Evolutionary conservation across 2,329 filamentous ascomycete genomes (phyloP).

Genomic region (Aspergillus thermomutatus): DNA sequence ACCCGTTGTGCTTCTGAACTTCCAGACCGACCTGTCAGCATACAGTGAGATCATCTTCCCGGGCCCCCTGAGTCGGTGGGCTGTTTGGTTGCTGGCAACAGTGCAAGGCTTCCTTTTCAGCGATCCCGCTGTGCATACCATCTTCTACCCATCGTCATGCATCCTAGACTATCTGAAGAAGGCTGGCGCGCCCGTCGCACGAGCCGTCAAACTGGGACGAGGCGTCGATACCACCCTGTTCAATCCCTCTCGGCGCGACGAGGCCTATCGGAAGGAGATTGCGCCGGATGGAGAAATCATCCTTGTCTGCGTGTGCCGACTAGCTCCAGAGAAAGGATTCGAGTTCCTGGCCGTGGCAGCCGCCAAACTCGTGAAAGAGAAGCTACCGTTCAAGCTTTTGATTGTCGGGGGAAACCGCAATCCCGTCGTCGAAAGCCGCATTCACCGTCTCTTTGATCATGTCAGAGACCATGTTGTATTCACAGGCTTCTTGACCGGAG

Average conservation of each 20-base stretch:
- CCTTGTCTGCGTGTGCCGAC: constrained; percentile 62
- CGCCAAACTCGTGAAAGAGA: constrained; percentile 52
- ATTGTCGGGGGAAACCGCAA: constrained; percentile 68
- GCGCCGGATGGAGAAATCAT: constrained; percentile 63
- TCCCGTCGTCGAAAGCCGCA: constrained; percentile 57
- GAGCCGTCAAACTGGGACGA: constrained; percentile 60
- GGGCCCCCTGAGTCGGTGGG: constrained; percentile 57
- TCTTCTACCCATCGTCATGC: constrained; percentile 67
- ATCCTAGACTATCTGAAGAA: constrained; percentile 60
- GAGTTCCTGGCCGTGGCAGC: constrained; percentile 61
- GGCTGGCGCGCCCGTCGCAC: constrained; percentile 54
- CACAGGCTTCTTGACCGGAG: constrained; percentile 62
- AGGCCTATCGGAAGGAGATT: constrained; percentile 51
- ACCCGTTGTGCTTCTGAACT: constrained; percentile 64
- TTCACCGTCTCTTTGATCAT: constrained; percentile 57
- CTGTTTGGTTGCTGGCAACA: constrained; percentile 59
- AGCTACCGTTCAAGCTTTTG: constrained; percentile 61
- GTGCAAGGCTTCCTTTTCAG: constrained; percentile 67
- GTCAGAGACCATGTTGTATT: constrained; percentile 61
- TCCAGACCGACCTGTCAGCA: constrained; percentile 67
- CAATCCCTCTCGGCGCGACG: constrained; percentile 52
- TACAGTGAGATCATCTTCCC: constrained; percentile 70
- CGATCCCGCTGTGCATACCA: constrained; percentile 58
- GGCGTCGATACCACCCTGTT: constrained; percentile 65
- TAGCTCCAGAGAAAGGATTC: constrained; percentile 70